Base-by-base conservation (phyloP, 306 rosid genomes). In the Geum urbanum region DNA sequence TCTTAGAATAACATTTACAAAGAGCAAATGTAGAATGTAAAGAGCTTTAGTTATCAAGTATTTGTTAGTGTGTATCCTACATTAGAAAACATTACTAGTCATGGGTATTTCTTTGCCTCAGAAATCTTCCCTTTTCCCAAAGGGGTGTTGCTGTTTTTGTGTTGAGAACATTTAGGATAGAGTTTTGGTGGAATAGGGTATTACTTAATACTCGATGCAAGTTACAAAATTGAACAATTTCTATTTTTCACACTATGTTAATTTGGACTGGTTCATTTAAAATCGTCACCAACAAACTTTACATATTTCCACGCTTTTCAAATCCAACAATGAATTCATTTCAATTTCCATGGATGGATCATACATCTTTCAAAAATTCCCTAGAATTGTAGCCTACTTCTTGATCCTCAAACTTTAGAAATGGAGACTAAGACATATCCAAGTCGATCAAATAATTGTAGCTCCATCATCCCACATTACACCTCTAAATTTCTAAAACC, bases 1-100 rank as follows among this genome's bases (percentile, higher is more conserved):
- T 5, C 24, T 16, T 1, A 43, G 11, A 53, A 22, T 32, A 22
- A 13, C 9, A 22, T 5, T 69, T 70, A 16, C 37, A 9, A 55
- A 9, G 7, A 56, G 15, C 0, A n/a, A 16, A 57, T 24, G 20
- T 44, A 27, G 32, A 16, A 57, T 24, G 20, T 44, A 27, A 0
- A 8, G 19, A 77, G 76, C 53, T 63, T 70, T 46, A 74, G 41
- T 76, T 77, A 81, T 86, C 78, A 15, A 58, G 43, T 60, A 83
- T 84, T 85, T 78, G 80, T 75, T 86, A 88, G 82, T 74, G 8
- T 16, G 66, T 78, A 69, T 78, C 69, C 86, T 61, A 76, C 78
- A 16, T 81, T 77, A 72, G 84, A 69, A 59, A 72, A 78, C 67
- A 27, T 82, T 82, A 39, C 87, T 72, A 71, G 60, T 83, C 79